Evolutionary conservation across 2,329 filamentous ascomycete genomes (phyloP), one percentile per base, ranked within the genome.

Genomic region (Penicillium thymicola): DNA sequence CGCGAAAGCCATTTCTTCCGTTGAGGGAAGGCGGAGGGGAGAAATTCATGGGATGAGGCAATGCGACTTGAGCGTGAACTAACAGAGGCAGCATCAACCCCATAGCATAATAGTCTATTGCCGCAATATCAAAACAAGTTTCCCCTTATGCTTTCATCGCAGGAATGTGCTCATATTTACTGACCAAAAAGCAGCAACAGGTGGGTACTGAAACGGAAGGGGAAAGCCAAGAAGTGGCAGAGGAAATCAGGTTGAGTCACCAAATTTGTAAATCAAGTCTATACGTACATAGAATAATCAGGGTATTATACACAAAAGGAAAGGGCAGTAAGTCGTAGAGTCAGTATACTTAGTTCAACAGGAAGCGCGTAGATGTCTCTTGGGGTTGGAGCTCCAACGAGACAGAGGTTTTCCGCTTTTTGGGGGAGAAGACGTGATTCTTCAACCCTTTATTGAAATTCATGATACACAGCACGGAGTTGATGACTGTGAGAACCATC

Each of bases 361-460:
- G 16, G 41, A 55, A 55, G 27, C 53, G 53, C 10, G 53, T 45
- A 32, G 53, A 41, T 45, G 34, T 34, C 32, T 51, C 53, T 25
- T 51, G 47, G 4, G 41, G 30, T 38, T 53, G 25, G 16, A 55
- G 53, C 14, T 55, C 53, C 18, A 55, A 40, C 5, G 53, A 28
- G 41, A 51, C 40, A 16, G 45, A 50, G 2, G 16, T 27, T 23
- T 55, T 55, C 18, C 47, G 18, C 14, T 51, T 55, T 27, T 40
- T 45, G 28, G 53, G 32, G 8, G 40, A 16, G 2, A 40, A 41
- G 16, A 51, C 10, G 11, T 63, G 57, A 16, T 56, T 37, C 6
- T 63, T 64, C 40, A 64, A 41, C 13, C 62, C 62, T 46, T 64
- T 64, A 13, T 55, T 51, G 23, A 64, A 64, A 25, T 62, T 63